Percentiles rank a stretch among this genome's conserved stretches.
Conservation (phyloP, 306 rosid species). For the Morella rubra region DNA sequence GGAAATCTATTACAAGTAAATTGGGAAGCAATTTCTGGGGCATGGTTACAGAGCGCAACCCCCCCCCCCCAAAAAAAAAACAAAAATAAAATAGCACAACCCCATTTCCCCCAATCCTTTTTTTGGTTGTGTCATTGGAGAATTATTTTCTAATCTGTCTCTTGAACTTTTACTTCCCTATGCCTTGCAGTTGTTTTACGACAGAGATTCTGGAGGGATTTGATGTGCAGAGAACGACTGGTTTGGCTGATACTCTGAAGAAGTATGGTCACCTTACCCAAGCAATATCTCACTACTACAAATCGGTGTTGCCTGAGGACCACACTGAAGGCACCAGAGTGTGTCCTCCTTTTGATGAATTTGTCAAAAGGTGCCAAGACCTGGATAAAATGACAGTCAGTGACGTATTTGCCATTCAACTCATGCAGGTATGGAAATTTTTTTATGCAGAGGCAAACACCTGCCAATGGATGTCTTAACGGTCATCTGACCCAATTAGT, state of each 20-base stretch:
- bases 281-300: constrained; percentile 74
- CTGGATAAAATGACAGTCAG: constrained; percentile 79
- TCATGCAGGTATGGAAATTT: constrained; percentile 75
- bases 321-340: constrained; percentile 29
- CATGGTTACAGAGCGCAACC: neutral
- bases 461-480: neutral
- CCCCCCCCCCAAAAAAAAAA: too few relatives aligned
- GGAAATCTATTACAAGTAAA: neutral
- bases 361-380: constrained; percentile 72
- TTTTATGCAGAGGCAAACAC: neutral
- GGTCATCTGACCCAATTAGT: neutral
- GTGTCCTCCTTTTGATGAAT: constrained; percentile 68
- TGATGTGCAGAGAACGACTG: constrained; percentile 87
- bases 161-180: constrained; percentile 9
- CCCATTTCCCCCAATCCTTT: neutral
- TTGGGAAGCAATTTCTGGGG: neutral
- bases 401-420: constrained; percentile 90
- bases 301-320: constrained; percentile 48
- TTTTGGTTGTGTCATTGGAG: neutral
- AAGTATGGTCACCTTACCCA: constrained; percentile 86
- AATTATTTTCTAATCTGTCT: constrained; percentile 4
- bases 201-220: constrained; percentile 95
- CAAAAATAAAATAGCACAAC: neutral
- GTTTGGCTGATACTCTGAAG: constrained; percentile 82
- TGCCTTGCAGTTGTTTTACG: constrained; percentile 77